Base-by-base conservation (phyloP, 2,329 filamentous ascomycete genomes). In the Xylaria sp. region DNA sequence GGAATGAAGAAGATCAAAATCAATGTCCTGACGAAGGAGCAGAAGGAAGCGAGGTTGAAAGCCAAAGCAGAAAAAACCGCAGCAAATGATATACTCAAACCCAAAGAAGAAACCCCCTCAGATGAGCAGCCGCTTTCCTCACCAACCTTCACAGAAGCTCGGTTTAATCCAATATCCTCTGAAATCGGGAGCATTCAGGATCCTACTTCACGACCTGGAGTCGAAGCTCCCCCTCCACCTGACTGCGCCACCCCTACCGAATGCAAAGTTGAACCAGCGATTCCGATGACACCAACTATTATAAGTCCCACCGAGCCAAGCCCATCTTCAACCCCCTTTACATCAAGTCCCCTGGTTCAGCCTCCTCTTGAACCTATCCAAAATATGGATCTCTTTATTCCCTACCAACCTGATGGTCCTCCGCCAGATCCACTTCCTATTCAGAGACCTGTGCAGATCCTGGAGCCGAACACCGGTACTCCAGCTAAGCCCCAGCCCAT, bases 1-100 rank as follows among this genome's bases (percentile, higher is more conserved):
- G 85, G 87, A 1, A 87, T 90, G 84, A 89, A 87, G 76, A 89
- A 86, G 77, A 87, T 91, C 67, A 89, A 87, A 76, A 88, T 91
- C 73, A 90, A 87, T 62, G 77, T 90, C 28, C 82, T 90, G 48
- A 89, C 87, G 1, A 84, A 89, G 69, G 83, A 87, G 48, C 86
- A 89, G 73, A 86, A 84, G 73, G 88, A 89, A 59, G 87, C 86
- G 1, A 84, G 82, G 31, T 84, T 84, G n/a, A 77, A 75, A 65
- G 73, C 75, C 8, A 75, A 76, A 31, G 72, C 70, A 55, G 69
- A 73, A 59, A 73, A 67, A 48, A 46, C 61, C n/a, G 41, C 56
- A 41, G 51, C 51, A 8, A 23, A 23, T 18, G 44, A 54, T 23
- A 48, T 51, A 15, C 55, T 37, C 15, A 3, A 51, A 34, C 34